These are phyloP conservation scores for Huiozyma sinensis DNA, from an alignment of 805 yeast species.

Conservation along the genomic window DNA sequence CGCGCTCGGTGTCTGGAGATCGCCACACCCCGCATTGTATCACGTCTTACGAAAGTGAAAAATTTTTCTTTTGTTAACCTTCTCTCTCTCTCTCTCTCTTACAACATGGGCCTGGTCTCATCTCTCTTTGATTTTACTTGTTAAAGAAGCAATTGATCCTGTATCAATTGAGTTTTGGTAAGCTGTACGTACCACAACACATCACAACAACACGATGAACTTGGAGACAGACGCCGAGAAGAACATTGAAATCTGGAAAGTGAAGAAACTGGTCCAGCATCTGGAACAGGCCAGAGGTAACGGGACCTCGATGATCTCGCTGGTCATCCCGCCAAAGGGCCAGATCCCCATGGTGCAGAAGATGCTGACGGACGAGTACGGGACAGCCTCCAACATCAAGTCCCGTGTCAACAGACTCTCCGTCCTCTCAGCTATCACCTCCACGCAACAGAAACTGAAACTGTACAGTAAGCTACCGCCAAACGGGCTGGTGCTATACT, in stretches of 20 bases:
- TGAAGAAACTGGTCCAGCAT: slow-evolving; percentile 84
- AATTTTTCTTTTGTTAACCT: no score
- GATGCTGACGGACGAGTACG: slow-evolving; percentile 95
- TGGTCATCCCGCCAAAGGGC: slow-evolving; percentile 90
- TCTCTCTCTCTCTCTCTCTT: no score
- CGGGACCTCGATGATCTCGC: slow-evolving; percentile 97
- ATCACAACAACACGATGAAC: background rate
- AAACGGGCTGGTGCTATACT: slow-evolving; percentile 90
- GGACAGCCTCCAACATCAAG: slow-evolving; percentile 96
- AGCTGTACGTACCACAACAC: background rate
- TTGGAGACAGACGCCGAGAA: slow-evolving; percentile 74
- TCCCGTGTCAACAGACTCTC: slow-evolving; percentile 95
- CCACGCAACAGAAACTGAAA: slow-evolving; percentile 94
- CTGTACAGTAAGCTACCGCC: slow-evolving; percentile 82
- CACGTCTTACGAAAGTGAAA: no score
- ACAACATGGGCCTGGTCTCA: no score
- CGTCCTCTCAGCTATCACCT: slow-evolving; percentile 91
- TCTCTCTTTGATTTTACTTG: no score
- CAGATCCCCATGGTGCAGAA: slow-evolving; percentile 82
- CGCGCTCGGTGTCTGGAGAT: no score
- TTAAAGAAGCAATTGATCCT: no score
- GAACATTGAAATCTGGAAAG: slow-evolving; percentile 98
- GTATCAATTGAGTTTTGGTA: background rate
- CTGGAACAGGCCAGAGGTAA: slow-evolving; percentile 92
- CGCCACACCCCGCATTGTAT: no score